These are phyloP conservation scores for Lasiodiplodia sp. DNA, from an alignment of 2,329 filamentous ascomycete genomes.

Conservation along the genomic window DNA sequence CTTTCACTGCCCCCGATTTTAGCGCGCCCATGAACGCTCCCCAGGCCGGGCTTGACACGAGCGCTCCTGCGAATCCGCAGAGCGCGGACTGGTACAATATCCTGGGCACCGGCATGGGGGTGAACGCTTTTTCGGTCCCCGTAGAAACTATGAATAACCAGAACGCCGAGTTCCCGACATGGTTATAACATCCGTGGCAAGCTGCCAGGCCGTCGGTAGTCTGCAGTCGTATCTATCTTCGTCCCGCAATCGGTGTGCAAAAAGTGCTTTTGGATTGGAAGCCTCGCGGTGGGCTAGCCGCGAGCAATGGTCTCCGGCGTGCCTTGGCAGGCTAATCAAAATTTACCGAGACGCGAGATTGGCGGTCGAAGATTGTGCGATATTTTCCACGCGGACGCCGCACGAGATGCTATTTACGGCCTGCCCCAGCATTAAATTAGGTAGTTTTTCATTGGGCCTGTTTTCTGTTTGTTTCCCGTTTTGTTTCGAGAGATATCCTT, in stretches of 20 bases:
- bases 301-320: conserved; percentile 20
- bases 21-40: conserved; percentile 6
- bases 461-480: conserved; percentile 1
- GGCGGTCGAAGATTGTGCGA: conserved; percentile 22
- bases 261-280: conserved; percentile 15
- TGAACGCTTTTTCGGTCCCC: conserved; percentile 25
- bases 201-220: conserved; percentile 30
- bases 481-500: conserved; percentile 33
- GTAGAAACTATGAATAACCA: conserved; percentile 32
- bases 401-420: background rate
- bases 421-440: conserved; percentile 30
- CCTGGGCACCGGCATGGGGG: conserved; percentile 20
- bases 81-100: conserved; percentile 38
- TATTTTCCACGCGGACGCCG: conserved; percentile 19
- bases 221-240: conserved; percentile 2
- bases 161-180: conserved; percentile 36
- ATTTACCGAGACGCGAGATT: conserved; percentile 26
- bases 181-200: conserved; percentile 40
- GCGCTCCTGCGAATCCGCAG: conserved; percentile 35
- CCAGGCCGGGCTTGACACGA: conserved; percentile 7
- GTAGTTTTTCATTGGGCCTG: conserved; percentile 21
- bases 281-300: conserved; percentile 16
- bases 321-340: conserved; percentile 23
- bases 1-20: conserved; percentile 21
- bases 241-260: conserved; percentile 11